Base-by-base conservation (phyloP, 352 stramenopile species). In the Phytopythium sindhum region DNA sequence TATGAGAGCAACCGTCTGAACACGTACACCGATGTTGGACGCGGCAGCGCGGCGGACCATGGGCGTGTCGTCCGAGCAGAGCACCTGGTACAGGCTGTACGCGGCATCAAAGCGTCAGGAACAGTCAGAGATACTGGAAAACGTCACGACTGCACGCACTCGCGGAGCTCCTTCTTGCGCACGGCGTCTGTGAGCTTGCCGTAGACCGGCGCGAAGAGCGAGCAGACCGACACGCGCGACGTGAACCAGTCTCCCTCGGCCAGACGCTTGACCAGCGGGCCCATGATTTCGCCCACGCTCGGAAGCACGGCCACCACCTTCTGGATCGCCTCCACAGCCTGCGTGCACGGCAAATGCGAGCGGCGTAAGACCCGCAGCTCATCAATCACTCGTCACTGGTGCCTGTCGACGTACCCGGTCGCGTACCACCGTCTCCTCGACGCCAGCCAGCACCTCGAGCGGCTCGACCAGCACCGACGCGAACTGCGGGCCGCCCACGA, bases 401-500 rank as follows among this genome's bases (percentile, higher is more conserved):
- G 24, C 11, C 8, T 24, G 24, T 17, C 9, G 29, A 64, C 23
- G 21, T 24, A 83, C 75, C 51, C 77, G 78, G 60, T 98, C 89
- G 14, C 95, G 81, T 28, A 98, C 95, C 19, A 98, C 95, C 3
- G 93, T 98, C 69, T 98, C 95, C 75, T 98, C 95, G 9, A 98
- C 86, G 51, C 75, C 81, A 5, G 89, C 90, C 11, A 98, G 81
- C 39, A 93, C 81, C 72, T 98, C 95, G 45, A 98, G 91, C 10
- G 90, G 89, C 39, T 97, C 74, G 9, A 98, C 70, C 3, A 96
- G 77, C 23, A 91, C 59, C 12, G 80, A 73, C 5, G 81, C 78
- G 63, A 90, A 71, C 21, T 84, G 67, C 0, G 89, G 66, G 23
- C 91, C 86, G 15, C 96, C 84, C 1, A 97, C 80, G 41, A 93